These are phyloP conservation scores for Laetiporus sulphureus DNA, from an alignment of 1,284 basidiomycete genomes.

Conservation along the genomic window DNA sequence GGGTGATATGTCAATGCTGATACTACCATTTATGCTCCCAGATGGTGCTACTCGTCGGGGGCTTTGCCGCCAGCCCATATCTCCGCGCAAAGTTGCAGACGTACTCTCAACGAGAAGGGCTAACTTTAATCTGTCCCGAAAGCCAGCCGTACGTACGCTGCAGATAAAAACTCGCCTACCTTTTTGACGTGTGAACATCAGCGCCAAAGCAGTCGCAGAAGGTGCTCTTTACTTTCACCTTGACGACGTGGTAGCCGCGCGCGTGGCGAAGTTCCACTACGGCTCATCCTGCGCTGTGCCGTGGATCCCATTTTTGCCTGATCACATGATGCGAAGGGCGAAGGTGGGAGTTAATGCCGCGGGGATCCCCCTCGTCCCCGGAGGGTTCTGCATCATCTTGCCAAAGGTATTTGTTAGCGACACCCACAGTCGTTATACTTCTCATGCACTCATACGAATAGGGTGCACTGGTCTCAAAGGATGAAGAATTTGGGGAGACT, in stretches of 20 bases:
- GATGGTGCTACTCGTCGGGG: conserved; percentile 34
- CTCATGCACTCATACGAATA: conserved; percentile 12
- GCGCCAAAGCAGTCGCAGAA: conserved; percentile 28
- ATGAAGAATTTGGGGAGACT: conserved; percentile 35
- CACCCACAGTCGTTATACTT: too few species aligned
- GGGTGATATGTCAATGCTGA: too few species aligned
- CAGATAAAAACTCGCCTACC: too few species aligned
- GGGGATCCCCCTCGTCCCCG: conserved; percentile 24
- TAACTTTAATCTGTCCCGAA: conserved; percentile 38
- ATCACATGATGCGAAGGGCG: conserved; percentile 25
- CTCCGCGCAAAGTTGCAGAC: conserved; percentile 24
- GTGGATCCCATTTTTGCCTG: conserved; percentile 24
- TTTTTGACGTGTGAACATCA: conserved; percentile 6
- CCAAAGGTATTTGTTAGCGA: conserved; percentile 23
- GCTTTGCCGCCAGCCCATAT: conserved; percentile 34
- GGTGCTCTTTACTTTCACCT: conserved; percentile 31
- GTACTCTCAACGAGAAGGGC: conserved; percentile 20
- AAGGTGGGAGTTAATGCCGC: conserved; percentile 22
- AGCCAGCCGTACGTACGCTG: conserved; percentile 25
- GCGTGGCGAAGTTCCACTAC: conserved; percentile 30
- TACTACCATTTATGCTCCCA: too few species aligned
- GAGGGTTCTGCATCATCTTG: conserved; percentile 28
- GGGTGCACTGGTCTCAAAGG: conserved; percentile 27
- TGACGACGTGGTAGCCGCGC: conserved; percentile 28
- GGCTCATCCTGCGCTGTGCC: conserved; percentile 23